These are phyloP conservation scores for Backusella psychrophila DNA, from an alignment of 192 early-diverging fungal species.

Conservation along the genomic window DNA sequence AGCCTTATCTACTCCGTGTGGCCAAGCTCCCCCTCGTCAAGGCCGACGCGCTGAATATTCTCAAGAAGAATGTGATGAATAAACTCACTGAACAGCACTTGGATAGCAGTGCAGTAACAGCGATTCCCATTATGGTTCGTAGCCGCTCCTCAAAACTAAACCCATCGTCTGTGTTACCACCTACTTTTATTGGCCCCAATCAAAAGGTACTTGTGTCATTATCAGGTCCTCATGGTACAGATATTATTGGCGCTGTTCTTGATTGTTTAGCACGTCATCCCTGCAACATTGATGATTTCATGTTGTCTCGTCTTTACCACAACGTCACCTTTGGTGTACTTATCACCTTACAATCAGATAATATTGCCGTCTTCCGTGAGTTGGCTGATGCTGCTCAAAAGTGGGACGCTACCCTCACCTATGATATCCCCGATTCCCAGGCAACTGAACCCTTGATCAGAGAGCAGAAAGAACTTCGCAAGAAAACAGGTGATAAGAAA, in stretches of 20 bases:
- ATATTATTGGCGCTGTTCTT: conserved; percentile 85
- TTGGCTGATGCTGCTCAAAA: conserved; percentile 71
- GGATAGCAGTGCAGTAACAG: background rate
- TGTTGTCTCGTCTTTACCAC: conserved; percentile 85
- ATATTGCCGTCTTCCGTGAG: conserved; percentile 77
- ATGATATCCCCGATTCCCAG: conserved; percentile 71
- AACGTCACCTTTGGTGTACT: conserved; percentile 94
- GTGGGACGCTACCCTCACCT: conserved; percentile 85
- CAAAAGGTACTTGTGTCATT: conserved; percentile 82
- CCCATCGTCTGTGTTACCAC: conserved; percentile 20
- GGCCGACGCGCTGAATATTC: conserved; percentile 55
- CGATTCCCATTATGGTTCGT: conserved; percentile 29
- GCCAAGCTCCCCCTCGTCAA: conserved; percentile 62
- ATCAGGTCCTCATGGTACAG: conserved; percentile 86
- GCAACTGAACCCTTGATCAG: conserved; percentile 51
- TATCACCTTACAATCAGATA: conserved; percentile 67
- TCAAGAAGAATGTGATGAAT: conserved; percentile 73
- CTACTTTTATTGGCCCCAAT: conserved; percentile 54
- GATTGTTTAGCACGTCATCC: conserved; percentile 69
- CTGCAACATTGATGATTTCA: conserved; percentile 84
- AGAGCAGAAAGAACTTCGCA: conserved; percentile 36
- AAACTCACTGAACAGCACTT: conserved; percentile 43
- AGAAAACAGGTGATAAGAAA: conserved; percentile 22
- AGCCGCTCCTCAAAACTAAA: conserved; percentile 24
- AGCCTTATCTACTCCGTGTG: conserved; percentile 61